Evolutionary conservation across 495 filamentous ascomycete species (phyloP).

Genomic region (Neurospora sp.): DNA sequence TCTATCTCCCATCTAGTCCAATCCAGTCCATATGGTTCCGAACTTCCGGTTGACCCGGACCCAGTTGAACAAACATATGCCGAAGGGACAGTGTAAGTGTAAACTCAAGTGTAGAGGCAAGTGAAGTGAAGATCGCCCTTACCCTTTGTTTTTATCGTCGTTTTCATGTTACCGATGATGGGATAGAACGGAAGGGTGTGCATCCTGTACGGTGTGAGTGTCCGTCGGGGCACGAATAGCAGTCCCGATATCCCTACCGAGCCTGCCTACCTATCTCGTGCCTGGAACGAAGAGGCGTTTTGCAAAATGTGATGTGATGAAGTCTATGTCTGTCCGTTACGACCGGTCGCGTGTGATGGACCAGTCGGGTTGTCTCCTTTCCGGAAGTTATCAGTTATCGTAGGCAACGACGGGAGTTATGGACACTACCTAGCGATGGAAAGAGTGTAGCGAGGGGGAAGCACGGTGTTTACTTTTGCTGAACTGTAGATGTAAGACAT

Average conservation of each 20-base stretch:
- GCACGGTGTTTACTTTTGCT: not conserved
- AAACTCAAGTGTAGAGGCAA: not conserved
- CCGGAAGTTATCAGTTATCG: not conserved
- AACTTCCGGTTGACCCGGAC: not conserved
- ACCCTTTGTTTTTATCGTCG: not conserved
- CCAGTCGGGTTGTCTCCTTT: not conserved
- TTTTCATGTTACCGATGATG: not conserved
- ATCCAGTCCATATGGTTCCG: not conserved
- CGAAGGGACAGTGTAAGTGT: not conserved
- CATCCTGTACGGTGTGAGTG: not conserved
- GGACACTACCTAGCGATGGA: not conserved
- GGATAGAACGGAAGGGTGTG: not conserved
- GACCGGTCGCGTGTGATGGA: not conserved
- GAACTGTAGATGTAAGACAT: too few relatives aligned
- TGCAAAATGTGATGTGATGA: not conserved
- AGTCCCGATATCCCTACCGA: not conserved
- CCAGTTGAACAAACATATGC: not conserved
- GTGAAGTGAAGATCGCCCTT: not conserved
- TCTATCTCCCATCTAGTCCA: not conserved
- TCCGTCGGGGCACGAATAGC: not conserved
- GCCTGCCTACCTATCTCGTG: not conserved
- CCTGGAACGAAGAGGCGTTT: not conserved
- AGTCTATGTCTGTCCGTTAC: not conserved
- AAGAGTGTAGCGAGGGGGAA: not conserved
- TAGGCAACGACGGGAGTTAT: not conserved